Conservation (phyloP, 202 grass and related monocot genomes). For the Setaria viridis region DNA sequence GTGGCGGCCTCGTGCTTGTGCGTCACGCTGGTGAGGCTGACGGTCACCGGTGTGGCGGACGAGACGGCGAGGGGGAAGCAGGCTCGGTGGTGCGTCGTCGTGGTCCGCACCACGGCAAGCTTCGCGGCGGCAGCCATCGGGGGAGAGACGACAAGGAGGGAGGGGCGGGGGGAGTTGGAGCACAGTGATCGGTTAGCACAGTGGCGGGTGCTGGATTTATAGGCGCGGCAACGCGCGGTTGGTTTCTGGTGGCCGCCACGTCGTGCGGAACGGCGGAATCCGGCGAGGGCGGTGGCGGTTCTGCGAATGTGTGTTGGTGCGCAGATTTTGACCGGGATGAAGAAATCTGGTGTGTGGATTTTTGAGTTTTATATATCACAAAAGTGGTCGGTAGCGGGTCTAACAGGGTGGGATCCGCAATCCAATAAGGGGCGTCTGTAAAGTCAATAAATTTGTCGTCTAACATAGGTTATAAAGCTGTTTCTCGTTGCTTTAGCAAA, state of each 20-base stretch:
- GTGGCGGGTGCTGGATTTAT: not conserved
- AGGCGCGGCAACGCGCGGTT: not conserved
- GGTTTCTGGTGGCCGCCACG: conserved; percentile 9
- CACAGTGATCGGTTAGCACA: not conserved
- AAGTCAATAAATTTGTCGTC: too few species aligned
- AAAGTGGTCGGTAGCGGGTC: conserved; percentile 59
- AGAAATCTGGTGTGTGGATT: not conserved
- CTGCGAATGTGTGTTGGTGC: conserved; percentile 18
- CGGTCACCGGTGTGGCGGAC: conserved; percentile 14
- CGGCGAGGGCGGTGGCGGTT: not conserved
- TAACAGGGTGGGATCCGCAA: not conserved
- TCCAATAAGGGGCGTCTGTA: too few species aligned
- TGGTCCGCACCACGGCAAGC: not conserved
- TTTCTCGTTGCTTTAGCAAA: too few species aligned
- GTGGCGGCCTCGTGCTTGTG: not conserved
- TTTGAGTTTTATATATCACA: not conserved
- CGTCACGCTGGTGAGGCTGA: not conserved
- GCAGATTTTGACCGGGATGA: conserved; percentile 29
- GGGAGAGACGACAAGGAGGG: not conserved
- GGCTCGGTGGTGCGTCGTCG: not conserved
- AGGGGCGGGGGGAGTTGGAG: not conserved
- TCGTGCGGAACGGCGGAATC: not conserved
- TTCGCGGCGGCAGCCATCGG: not conserved
- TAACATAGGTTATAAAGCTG: too few species aligned
- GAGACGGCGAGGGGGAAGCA: not conserved